Evolutionary conservation across 78 protist species (phyloP), one percentile per base, ranked within the genome.

Genomic region (Cavenderia fasciculata): DNA sequence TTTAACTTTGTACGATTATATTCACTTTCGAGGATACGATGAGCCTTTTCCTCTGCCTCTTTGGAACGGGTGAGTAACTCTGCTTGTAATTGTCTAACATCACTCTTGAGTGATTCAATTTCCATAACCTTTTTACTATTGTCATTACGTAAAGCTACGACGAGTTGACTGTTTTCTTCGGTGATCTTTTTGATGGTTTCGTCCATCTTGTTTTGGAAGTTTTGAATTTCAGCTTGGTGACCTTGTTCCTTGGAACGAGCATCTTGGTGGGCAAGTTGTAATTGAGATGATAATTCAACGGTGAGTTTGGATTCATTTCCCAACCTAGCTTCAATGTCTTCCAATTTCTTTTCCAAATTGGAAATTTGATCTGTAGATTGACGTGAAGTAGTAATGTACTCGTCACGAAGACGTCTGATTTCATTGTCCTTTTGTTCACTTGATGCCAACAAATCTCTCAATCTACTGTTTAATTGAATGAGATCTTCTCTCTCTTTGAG

Each of bases 401-500:
- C 90, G 38, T 18, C 59, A 1, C 18, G n/a, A 10, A 66, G 41
- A 8, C 33, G 40, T 16, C 36, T 68, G 19, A 68, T 34, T 16
- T 82, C 90, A 34, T 31, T 36, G 47, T 82, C 52, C 11, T 25
- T 36, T 23, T 72, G 66, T 18, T 82, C 71, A 51, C 40, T 25
- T 25, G 23, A 21, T 16, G 72, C 1, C 38, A 23, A 19, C 34
- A 69, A 2, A 19, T 4, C n/a, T 34, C 69, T 6, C 21, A 82
- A 38, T 41, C 41, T 66, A 7, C 33, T 56, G 19, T 29, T 40
- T 21, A 82, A 47, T 25, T 38, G 36, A 12, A 14, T 12, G 11
- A 82, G 44, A 14, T 82, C 90, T 16, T 82, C 90, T 49, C 57
- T 82, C 49, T 82, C 90, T 29, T 59, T 65, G 2, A 82, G 4